phyloP scores from a whole-genome alignment of 2,329 filamentous ascomycete species.

The Paraphoma sp. region DNA sequence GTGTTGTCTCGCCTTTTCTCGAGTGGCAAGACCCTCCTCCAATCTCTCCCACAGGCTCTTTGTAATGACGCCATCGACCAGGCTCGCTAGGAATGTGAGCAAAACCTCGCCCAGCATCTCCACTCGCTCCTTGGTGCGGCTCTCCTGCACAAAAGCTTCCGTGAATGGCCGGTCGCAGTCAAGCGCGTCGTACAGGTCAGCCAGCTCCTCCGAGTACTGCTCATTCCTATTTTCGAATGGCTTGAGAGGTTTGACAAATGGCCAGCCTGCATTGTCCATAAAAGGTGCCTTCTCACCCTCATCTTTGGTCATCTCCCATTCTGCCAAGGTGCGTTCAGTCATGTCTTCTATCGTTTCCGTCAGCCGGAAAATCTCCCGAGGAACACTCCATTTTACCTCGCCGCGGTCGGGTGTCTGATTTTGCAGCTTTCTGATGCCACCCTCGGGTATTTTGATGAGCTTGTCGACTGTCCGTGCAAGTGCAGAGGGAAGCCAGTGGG shows the following conservation, averaged over 20 bases:
- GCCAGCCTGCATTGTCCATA: slow-evolving; percentile 63
- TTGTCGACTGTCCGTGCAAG: slow-evolving; percentile 89
- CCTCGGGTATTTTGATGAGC: slow-evolving; percentile 82
- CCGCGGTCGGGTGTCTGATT: slow-evolving; percentile 54
- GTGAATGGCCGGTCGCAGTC: slow-evolving; percentile 72
- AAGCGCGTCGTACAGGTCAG: slow-evolving; percentile 66
- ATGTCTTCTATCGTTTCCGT: slow-evolving; percentile 77
- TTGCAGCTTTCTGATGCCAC: slow-evolving; percentile 75
- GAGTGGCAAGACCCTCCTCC: slow-evolving; percentile 30
- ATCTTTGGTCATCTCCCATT: slow-evolving; percentile 66
- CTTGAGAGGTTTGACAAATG: slow-evolving; percentile 56
- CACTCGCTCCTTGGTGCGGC: slow-evolving; percentile 70
- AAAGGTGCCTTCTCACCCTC: slow-evolving; percentile 57
- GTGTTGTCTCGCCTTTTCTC: slow-evolving; percentile 53
- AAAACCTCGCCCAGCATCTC: slow-evolving; percentile 77
- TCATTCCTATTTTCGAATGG: slow-evolving; percentile 52
- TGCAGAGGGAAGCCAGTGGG: slow-evolving; percentile 78
- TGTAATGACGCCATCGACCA: slow-evolving; percentile 82
- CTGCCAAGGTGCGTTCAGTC: slow-evolving; percentile 64
- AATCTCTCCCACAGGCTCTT: slow-evolving; percentile 67
- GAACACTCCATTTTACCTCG: slow-evolving; percentile 75
- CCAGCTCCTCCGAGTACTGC: slow-evolving; percentile 52
- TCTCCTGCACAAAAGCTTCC: slow-evolving; percentile 64
- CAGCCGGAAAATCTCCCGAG: slow-evolving; percentile 86
- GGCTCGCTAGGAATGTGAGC: slow-evolving; percentile 73